These are phyloP conservation scores for Silene conica DNA, from an alignment of 148 eudicot genomes.

Conservation along the genomic window DNA sequence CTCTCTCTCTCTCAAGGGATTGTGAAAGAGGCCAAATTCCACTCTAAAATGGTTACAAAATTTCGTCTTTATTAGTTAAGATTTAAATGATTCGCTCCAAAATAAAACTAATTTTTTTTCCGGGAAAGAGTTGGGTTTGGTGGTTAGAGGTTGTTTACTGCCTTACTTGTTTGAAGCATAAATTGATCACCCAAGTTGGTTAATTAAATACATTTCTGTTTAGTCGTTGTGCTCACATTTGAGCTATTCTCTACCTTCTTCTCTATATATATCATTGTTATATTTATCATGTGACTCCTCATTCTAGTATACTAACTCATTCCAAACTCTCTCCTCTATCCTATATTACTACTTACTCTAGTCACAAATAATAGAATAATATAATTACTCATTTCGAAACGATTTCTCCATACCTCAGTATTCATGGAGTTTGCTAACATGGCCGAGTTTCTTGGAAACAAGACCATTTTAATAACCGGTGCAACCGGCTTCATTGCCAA, in stretches of 20 bases:
- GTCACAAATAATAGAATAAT: no score
- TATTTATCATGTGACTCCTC: not conserved
- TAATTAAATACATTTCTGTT: not conserved
- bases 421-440: conserved; percentile 10
- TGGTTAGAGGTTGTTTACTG: not conserved
- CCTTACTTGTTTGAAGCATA: not conserved
- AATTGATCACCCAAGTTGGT: not conserved
- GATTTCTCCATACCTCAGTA: no score
- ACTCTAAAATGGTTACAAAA: no score
- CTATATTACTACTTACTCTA: not conserved
- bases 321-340: not conserved
- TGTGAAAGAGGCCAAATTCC: no score
- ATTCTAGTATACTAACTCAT: not conserved
- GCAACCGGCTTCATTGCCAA: conserved; percentile 23
- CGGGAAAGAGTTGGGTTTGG: not conserved
- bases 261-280: not conserved
- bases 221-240: not conserved
- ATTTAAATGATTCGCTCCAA: no score
- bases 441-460: conserved; percentile 14
- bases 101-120: no score
- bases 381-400: no score
- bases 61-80: no score
- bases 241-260: not conserved
- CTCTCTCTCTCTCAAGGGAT: no score
- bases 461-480: conserved; percentile 13